Conservation (phyloP, 768 basidiomycete genomes). For the Baorangia bicolor region DNA sequence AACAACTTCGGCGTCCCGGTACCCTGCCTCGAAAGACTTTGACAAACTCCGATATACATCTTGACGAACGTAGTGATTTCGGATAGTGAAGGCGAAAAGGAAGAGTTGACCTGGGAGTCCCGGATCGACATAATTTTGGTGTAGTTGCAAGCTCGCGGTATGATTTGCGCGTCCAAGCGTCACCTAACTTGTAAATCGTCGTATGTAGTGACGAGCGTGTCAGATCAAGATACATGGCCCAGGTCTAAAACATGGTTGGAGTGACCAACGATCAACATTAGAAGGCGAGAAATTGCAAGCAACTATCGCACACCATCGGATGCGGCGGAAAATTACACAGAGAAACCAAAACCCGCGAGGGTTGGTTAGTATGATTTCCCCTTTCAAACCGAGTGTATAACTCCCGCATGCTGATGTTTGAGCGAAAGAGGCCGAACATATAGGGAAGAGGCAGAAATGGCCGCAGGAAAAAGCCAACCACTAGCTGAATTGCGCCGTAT, state of each 20-base stretch:
- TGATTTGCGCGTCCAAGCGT: not conserved
- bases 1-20: not conserved
- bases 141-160: not conserved
- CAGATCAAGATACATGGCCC: not conserved
- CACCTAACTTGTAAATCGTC: not conserved
- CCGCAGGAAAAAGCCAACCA: no score
- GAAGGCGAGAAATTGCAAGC: not conserved
- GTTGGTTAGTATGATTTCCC: no score
- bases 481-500: no score
- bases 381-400: not conserved
- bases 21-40: not conserved
- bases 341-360: not conserved
- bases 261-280: not conserved
- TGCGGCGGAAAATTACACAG: not conserved
- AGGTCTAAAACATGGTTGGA: not conserved
- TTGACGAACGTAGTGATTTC: not conserved
- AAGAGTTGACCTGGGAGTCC: not conserved
- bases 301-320: not conserved
- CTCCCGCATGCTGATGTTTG: not conserved
- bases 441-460: no score
- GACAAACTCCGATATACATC: not conserved
- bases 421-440: not conserved
- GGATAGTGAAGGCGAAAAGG: not conserved
- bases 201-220: not conserved
- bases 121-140: not conserved